Evolutionary conservation across 345 rosid species (phyloP), one percentile per base, ranked within the genome.

Genomic region (Syzygium aromaticum): DNA sequence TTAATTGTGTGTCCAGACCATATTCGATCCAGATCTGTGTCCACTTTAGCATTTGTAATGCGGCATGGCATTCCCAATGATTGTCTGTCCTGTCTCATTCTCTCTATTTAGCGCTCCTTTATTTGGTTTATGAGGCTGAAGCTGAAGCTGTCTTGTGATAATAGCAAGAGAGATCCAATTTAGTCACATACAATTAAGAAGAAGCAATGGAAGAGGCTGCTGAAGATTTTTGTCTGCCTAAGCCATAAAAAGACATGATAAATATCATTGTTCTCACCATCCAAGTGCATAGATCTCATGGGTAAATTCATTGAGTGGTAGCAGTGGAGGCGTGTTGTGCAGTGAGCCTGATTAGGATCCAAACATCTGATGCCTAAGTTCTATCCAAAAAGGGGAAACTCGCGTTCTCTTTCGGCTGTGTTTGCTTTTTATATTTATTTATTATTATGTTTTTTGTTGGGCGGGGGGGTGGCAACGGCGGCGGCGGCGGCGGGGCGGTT

Each of bases 381-480:
- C 21, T 0, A 38, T 73, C 25, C 27, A 4, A 73, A 73, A 73
- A 73, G 82, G 3, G 14, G 82, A 38, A 73, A 73, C 49, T 73
- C 49, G 10, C 19, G 82, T 73, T 73, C 38, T 73, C 82, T 73
- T 8, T 73, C 0, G 4, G 82, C 7, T 38, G 77, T 30, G 15
- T 38, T 73, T 10, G 23, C 80, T 2, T 73, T 19, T 2, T 6
- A 10, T 73, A 15, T n/a, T n/a, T n/a, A n/a, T n/a, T n/a, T n/a
- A n/a, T n/a, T 63, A 2, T 61, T 23, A 22, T 56, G n/a, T 22
- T 21, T 23, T 56, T 3, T 63, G 28, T 16, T 8, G 15, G 7
- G 12, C 1, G 2, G 8, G 2, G 16, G 30, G 14, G 8, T 8
- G n/a, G n/a, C n/a, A n/a, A n/a, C n/a, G n/a, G n/a, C n/a, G n/a